Conservation (phyloP, 164 flowering plant genomes). For the Vitis cinerea region DNA sequence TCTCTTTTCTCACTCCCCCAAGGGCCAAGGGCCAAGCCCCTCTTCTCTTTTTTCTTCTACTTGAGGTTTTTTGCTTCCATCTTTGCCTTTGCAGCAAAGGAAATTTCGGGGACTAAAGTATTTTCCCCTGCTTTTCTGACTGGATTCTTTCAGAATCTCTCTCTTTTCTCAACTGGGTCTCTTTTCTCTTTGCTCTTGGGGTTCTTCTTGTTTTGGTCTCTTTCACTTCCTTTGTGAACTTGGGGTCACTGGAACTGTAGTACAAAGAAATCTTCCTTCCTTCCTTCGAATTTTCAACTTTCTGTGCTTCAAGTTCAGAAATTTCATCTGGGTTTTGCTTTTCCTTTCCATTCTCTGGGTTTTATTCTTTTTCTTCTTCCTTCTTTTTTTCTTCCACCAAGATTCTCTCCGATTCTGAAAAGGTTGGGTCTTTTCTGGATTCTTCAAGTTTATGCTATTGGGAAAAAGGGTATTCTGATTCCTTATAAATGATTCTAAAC, state of each 20-base stretch:
- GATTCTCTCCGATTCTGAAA: constrained; percentile 29
- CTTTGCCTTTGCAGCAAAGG: constrained; percentile 1
- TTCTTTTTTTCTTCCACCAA: neutral
- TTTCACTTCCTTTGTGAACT: neutral
- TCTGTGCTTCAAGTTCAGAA: neutral
- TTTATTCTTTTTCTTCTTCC: constrained; percentile 4
- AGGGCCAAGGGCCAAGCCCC: neutral
- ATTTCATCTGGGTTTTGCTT: constrained; percentile 9
- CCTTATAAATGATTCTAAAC: constrained; percentile 24
- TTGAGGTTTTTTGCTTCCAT: neutral
- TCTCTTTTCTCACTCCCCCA: neutral
- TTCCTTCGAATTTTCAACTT: neutral
- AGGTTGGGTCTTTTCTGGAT: constrained; percentile 16
- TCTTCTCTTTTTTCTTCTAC: constrained; percentile 2
- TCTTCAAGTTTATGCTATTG: constrained; percentile 19
- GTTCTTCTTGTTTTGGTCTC: constrained; percentile 2
- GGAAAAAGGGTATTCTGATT: constrained; percentile 32
- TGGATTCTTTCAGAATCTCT: neutral
- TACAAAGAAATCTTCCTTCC: neutral
- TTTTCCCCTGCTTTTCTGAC: neutral
- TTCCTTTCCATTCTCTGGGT: neutral
- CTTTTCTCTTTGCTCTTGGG: neutral
- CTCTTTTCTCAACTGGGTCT: constrained; percentile 11
- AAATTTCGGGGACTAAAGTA: neutral
- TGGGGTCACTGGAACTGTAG: neutral